Evolutionary conservation across 306 rosid genomes (phyloP), one percentile per base, ranked within the genome.

Genomic region (Quercus mongolica): DNA sequence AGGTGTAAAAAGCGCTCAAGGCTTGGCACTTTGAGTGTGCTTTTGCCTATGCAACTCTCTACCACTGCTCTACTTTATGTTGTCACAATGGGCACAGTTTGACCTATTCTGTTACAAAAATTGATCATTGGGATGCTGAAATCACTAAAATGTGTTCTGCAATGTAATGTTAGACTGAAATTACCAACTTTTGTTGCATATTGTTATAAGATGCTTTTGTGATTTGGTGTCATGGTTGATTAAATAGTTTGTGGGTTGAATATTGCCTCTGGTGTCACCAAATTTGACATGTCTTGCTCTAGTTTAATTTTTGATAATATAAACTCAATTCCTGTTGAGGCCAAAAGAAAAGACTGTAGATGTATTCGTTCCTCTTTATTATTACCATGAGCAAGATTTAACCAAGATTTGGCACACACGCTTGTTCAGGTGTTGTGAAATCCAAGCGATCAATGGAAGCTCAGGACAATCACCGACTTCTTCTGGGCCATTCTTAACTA

Each of bases 401-500:
- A 25, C 56, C 12, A 41, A 77, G 54, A 49, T 49, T 2, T 49
- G 69, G 78, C 73, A 33, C 74, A 52, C 69, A 31, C 31, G 56
- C 79, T 79, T 79, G 58, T 77, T 79, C 83, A 92, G 99, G 98
- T 74, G 90, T 83, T 76, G 91, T 95, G 33, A 95, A 87, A 88
- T 86, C 99, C 46, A 88, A 95, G 88, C 82, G 89, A 78, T 83
- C 99, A 52, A 52, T 95, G 97, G 98, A 90, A 96, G 23, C 88
- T 95, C 7, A 85, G 81, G 80, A 95, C 97, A 4, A 85, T 95
- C 35, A 90, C 96, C 0, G 98, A 95, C 75, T 92, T 89, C 81
- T 95, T 93, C 83, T 91, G 96, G 97, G 87, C 96, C 78, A 79
- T 95, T 81, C 84, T 93, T 59, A 91, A 90, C 86, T 20, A 91